These are phyloP conservation scores for Mycena filopes DNA, from an alignment of 768 basidiomycete species.

Conservation along the genomic window DNA sequence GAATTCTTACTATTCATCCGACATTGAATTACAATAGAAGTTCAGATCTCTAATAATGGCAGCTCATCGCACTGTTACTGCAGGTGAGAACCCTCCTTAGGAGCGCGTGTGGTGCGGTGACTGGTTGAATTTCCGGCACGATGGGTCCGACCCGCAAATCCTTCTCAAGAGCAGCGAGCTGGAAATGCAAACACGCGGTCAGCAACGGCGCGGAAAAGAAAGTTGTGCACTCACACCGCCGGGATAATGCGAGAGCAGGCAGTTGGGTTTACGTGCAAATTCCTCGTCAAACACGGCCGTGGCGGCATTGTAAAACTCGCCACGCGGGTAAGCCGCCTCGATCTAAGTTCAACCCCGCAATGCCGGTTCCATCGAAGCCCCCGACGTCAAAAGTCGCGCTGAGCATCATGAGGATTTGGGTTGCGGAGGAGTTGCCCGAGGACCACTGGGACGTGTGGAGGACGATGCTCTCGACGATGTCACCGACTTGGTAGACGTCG, in stretches of 20 bases:
- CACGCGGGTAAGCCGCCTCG: background rate
- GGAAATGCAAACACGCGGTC: background rate
- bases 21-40: too few relatives aligned
- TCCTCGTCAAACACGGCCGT: background rate
- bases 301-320: background rate
- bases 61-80: background rate
- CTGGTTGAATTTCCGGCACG: background rate
- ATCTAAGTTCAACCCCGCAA: background rate
- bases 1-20: too few relatives aligned
- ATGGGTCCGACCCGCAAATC: conserved; percentile 2
- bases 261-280: background rate
- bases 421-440: background rate
- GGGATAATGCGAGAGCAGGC: background rate
- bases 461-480: background rate
- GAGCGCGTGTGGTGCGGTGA: background rate
- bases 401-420: background rate
- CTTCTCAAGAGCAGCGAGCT: background rate
- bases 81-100: background rate
- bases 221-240: background rate
- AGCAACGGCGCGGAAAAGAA: background rate
- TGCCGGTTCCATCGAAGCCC: background rate
- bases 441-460: background rate
- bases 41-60: too few relatives aligned
- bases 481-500: background rate
- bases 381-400: background rate